Conservation (phyloP, 208 protist species). For the Acanthamoeba triangularis region DNA sequence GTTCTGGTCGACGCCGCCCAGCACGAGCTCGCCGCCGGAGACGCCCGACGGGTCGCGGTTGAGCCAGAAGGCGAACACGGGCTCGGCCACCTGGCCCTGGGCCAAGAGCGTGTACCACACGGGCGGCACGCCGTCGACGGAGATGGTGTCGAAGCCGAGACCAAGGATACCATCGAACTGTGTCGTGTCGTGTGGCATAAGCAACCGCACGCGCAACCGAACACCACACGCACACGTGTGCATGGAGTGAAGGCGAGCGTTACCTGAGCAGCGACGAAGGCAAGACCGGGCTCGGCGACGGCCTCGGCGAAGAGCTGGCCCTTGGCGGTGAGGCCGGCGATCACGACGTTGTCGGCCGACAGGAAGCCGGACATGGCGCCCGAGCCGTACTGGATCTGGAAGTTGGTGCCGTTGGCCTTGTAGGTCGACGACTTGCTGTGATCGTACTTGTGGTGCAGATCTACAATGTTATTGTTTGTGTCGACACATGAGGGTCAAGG, state of each 20-base stretch:
- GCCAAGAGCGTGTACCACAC: conserved; percentile 18
- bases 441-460: conserved; percentile 94
- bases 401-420: conserved; percentile 92
- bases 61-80: conserved; percentile 42
- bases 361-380: conserved; percentile 95
- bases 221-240: background rate
- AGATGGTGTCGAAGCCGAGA: conserved; percentile 93
- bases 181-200: background rate
- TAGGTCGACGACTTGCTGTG: conserved; percentile 92
- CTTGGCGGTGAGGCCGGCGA: conserved; percentile 91
- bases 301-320: conserved; percentile 94
- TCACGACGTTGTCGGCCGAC: conserved; percentile 92
- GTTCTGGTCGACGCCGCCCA: background rate
- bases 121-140: conserved; percentile 78
- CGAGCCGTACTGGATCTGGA: conserved; percentile 96
- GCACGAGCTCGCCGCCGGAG: conserved; percentile 1
- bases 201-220: background rate
- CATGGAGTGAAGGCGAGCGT: background rate
- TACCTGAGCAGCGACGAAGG: conserved; percentile 96
- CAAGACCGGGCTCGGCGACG: conserved; percentile 93
- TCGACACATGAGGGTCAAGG: too few relatives aligned
- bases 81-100: conserved; percentile 12
- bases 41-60: background rate
- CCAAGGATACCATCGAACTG: conserved; percentile 92
- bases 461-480: background rate